Evolutionary conservation across 2,329 filamentous ascomycete genomes (phyloP).

Genomic region (Plenodomus biglobosus): DNA sequence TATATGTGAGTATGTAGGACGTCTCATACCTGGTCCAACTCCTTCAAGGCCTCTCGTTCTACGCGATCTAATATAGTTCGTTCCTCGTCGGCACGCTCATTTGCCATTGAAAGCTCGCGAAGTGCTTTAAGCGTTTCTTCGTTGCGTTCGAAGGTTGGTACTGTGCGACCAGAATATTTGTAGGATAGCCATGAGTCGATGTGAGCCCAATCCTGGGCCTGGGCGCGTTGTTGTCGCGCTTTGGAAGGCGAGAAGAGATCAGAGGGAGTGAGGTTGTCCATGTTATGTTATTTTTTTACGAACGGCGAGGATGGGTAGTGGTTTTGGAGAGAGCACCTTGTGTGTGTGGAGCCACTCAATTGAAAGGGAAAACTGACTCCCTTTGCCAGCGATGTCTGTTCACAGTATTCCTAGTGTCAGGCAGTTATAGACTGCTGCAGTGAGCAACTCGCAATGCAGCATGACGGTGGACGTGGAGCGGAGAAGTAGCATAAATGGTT

Average conservation of each 20-base stretch:
- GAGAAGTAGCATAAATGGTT: conserved; percentile 21
- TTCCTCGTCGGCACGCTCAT: conserved; percentile 77
- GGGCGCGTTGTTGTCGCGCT: conserved; percentile 73
- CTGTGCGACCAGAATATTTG: conserved; percentile 65
- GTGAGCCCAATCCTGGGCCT: conserved; percentile 88
- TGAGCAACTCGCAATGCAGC: not conserved
- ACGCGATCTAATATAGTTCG: conserved; percentile 59
- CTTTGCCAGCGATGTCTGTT: too few relatives aligned
- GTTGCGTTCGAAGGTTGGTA: conserved; percentile 83
- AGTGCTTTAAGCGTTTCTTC: conserved; percentile 76
- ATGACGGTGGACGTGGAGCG: conserved; percentile 1
- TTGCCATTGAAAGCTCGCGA: conserved; percentile 71
- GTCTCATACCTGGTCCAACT: conserved; percentile 48
- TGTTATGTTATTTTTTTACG: conserved; percentile 10
- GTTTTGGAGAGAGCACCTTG: too few relatives aligned
- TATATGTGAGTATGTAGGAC: not conserved
- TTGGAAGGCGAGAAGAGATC: conserved; percentile 63
- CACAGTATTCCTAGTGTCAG: too few relatives aligned
- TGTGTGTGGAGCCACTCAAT: too few relatives aligned
- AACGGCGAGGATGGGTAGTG: not conserved
- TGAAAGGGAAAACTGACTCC: too few relatives aligned
- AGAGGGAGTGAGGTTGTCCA: conserved; percentile 43
- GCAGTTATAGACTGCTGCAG: too few relatives aligned
- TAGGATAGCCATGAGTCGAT: conserved; percentile 77
- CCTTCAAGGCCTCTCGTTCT: conserved; percentile 61